Evolutionary conservation across 805 yeast species (phyloP), one percentile per base, ranked within the genome.

Genomic region (Candida broadrunensis): DNA sequence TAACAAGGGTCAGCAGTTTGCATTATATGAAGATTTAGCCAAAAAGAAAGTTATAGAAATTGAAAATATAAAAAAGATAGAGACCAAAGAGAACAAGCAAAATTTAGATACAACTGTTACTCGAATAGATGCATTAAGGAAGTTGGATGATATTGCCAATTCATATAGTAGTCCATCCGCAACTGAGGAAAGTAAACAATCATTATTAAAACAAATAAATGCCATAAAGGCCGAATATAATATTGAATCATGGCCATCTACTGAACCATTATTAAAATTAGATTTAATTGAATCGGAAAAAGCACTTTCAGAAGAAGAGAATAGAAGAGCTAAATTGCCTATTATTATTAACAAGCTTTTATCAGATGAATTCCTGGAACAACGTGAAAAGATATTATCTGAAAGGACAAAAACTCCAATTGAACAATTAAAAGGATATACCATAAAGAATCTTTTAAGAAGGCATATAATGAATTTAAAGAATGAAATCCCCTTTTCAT

Each of bases 1-100:
- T 59, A 84, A 87, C 56, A 81, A 85, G 65, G 98, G 97, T 77
- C 90, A 89, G 57, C 91, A 88, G 62, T 88, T 90, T 73, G 91
- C 86, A 20, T 68, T 75, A 47, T 89, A 85, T 67, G 85, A 85
- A 60, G 70, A 72, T 32, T 78, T 83, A 53, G 95, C 96, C 38
- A 83, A 81, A 51, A 66, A 67, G 36, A 73, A 76, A 49, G 91
- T 89, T 15, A 63, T 71, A 1, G 55, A 65, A n/a, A 95, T 88
- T 58, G 95, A 88, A 63, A 62, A 71, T 29, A 54, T 52, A 34
- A 81, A 78, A 61, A 71, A 81, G 29, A 53, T 66, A 38, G 76
- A 75, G 35, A 84, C 87, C 54, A 61, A 80, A 41, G 55, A 65
- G 27, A 77, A 76, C 54, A 75, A 56, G 38, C 42, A 48, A 12